Evolutionary conservation across 2,329 filamentous ascomycete species (phyloP).

Genomic region (Verticillium zaregamsianum): DNA sequence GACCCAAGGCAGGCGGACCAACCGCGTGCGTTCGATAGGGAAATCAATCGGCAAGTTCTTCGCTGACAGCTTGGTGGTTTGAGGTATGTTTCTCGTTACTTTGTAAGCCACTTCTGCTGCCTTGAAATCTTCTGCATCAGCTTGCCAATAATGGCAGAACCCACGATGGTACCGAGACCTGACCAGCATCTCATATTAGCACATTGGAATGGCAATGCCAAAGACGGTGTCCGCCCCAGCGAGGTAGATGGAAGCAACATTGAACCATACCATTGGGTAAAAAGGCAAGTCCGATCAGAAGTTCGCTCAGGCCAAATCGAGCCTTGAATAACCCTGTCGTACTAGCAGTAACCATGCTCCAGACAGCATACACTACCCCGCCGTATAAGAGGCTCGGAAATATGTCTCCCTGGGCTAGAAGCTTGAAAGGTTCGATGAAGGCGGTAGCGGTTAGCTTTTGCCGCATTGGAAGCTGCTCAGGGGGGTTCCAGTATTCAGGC

Average conservation of each 20-base stretch:
- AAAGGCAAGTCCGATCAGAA: too few relatives aligned
- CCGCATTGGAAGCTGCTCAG: too few relatives aligned
- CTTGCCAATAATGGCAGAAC: conserved; percentile 33
- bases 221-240: too few relatives aligned
- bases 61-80: conserved; percentile 19
- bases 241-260: too few relatives aligned
- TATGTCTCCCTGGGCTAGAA: conserved; percentile 33
- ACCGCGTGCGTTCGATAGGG: conserved; percentile 35
- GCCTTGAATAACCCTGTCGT: conserved; percentile 31
- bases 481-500: too few relatives aligned
- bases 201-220: too few relatives aligned
- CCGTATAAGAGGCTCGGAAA: conserved; percentile 37
- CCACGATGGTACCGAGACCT: conserved; percentile 34
- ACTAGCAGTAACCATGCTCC: conserved; percentile 42
- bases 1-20: conserved; percentile 35
- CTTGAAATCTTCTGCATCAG: conserved; percentile 30
- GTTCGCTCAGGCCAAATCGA: conserved; percentile 15
- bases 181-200: too few relatives aligned
- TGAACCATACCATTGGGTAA: too few relatives aligned
- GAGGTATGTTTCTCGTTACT: too few relatives aligned
- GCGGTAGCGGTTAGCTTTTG: too few relatives aligned
- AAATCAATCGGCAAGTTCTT: conserved; percentile 29
- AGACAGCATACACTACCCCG: conserved; percentile 30
- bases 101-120: too few relatives aligned
- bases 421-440: too few relatives aligned